Conservation (phyloP, 78 protist genomes). For the Thecamonas trahens region DNA sequence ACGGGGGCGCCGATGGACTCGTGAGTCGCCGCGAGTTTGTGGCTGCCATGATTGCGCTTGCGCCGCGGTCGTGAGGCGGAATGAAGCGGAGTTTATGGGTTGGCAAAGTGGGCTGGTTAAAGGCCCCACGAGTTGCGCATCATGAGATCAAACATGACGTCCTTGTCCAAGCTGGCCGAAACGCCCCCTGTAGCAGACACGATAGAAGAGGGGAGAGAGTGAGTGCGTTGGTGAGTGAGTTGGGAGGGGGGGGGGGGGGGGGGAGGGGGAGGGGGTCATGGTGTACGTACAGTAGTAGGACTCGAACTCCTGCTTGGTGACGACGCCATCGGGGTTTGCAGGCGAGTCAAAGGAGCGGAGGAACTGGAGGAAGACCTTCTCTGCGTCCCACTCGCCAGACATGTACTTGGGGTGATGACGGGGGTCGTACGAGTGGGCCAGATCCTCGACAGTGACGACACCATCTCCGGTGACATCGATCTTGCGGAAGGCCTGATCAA, state of each 20-base stretch:
- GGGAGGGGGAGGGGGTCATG: neutral
- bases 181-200: neutral
- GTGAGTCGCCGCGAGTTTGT: too few species aligned
- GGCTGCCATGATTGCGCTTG: too few species aligned
- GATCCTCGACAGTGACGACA: neutral
- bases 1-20: too few species aligned
- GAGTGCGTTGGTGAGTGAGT: too few species aligned
- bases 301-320: neutral
- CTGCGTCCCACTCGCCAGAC: neutral
- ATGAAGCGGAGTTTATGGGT: too few species aligned
- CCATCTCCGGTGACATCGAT: conserved; percentile 14
- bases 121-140: conserved; percentile 34
- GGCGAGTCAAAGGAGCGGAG: neutral
- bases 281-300: neutral
- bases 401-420: conserved; percentile 2
- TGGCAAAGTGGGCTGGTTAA: too few species aligned
- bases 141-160: conserved; percentile 26
- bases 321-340: neutral
- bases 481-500: neutral
- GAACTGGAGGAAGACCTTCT: conserved; percentile 8
- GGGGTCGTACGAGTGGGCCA: neutral
- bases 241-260: neutral
- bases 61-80: too few species aligned
- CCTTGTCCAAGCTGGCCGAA: conserved; percentile 9
- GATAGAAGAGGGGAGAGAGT: neutral